Base-by-base conservation (phyloP, 257 asterid species). In the Solanum ossicruentum region DNA sequence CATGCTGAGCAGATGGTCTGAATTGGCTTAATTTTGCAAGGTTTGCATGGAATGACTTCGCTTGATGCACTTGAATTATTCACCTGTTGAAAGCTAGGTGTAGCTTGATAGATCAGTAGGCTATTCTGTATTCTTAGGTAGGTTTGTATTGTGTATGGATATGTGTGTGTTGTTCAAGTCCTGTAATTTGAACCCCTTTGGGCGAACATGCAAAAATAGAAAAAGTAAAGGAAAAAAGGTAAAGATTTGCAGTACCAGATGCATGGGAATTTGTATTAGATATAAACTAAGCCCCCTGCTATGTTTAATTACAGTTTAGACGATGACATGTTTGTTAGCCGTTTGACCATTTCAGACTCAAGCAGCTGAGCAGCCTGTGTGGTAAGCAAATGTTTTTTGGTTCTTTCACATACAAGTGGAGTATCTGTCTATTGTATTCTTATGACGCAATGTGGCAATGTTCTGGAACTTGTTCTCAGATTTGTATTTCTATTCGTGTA, bases 31-130 rank as follows among this genome's bases (percentile, higher is more conserved):
- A 69, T 84, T 89, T 88, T 88, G 89, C 84, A 89, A 90, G 91
- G 85, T 83, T 85, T 90, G 89, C 85, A 84, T 87, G 85, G 84
- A 81, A 88, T 83, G 88, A 86, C 63, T 86, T 80, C 51, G 51
- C 84, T 85, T 85, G 83, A 83, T 83, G 78, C 69, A 58, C 73
- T 73, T 73, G 86, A 84, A 86, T 84, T 84, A 60, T 86, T 78
- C 84, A 78, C 86, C 83, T 56, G 81, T 81, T 82, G 84, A 88
- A 85, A 88, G 91, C 55, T 87, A 51, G 89, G 88, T 87, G 88
- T 86, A 84, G 85, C 83, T 86, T 43, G 70, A 89, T 92, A 90
- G 94, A 84, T 82, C 67, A 51, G 73, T 89, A 88, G 93, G 88
- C 84, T 81, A 70, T 85, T 86, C 80, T 91, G 47, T 87, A 66